Evolutionary conservation across 2,329 filamentous ascomycete genomes (phyloP), one percentile per base, ranked within the genome.

Genomic region (Pseudofabraea citricarpa): DNA sequence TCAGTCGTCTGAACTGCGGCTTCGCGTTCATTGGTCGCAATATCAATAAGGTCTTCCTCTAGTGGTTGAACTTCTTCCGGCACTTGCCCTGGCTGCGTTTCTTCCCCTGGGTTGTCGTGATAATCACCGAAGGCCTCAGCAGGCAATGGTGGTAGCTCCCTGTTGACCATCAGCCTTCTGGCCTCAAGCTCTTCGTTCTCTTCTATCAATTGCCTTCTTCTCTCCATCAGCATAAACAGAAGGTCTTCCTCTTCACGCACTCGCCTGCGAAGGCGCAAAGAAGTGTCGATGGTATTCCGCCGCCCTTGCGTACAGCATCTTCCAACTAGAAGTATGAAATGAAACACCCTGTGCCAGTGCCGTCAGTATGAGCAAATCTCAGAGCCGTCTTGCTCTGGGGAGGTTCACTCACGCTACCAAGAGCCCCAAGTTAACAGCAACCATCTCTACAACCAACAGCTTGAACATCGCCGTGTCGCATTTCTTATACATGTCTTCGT

Each of bases 281-380:
- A 40, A 19, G 19, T 37, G 9, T 12, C 16, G 19, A 36, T 23
- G 9, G 29, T 24, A 13, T 40, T 40, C 13, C 37, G 18, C 16
- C 23, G 16, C 23, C 20, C 35, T 16, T 39, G 41, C 9, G 37
- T 47, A 24, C 47, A 50, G 38, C 47, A 47, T 22, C 41, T 41
- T 15, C 22, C 47, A 32, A 47, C 26, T 12, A 47, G 27, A 18
- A 50, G 44, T 16, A 50, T 45, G 31, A 50, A 50, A 42, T 50
- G 44, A 12, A 47, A 13, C n/a, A 50, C 39, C 13, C 47, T 50
- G 7, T 20, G 18, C 3, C 2, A n/a, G n/a, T n/a, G n/a, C n/a
- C n/a, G n/a, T n/a, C n/a, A n/a, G n/a, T n/a, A n/a, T n/a, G n/a
- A n/a, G n/a, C n/a, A n/a, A n/a, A n/a, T n/a, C n/a, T n/a, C n/a